Evolutionary conservation across 2,329 filamentous ascomycete species (phyloP), one percentile per base, ranked within the genome.

Genomic region (Ophiostoma tasmaniense): DNA sequence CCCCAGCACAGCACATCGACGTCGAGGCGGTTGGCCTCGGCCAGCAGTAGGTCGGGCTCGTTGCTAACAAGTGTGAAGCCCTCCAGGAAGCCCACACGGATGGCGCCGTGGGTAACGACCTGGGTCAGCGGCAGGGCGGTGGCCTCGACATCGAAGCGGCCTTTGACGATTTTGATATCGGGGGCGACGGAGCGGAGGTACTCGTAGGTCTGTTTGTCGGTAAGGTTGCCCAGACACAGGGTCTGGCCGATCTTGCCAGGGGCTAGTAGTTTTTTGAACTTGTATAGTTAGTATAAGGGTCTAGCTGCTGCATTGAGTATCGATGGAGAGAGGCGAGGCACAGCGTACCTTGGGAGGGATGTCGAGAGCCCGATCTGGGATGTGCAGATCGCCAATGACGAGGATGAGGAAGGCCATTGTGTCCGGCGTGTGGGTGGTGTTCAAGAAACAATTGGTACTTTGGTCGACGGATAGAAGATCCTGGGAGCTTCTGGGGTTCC

Each of bases 381-480:
- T 96, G 82, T 96, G 93, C 68, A 97, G 87, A 82, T 97, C 93
- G 78, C 92, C 92, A 74, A 97, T 92, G 77, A 95, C 92, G 77
- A 97, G 87, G 77, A 96, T 93, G 74, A 97, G 85, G 80, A 94
- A 92, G 73, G 92, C 92, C 82, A 94, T 92, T 83, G 87, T 90
- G 75, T 6, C 13, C 11, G 28, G 28, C 10, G 28, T 20, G 55
- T 33, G 20, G 5, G 8, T 28, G 28, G 13, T 3, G 55, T 33
- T 1, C 2, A 33, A 33, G 55, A 61, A 10, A n/a, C 3, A 33
- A 30, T 45, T 42, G 42, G 42, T 45, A 17, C 3, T n/a, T 45
- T 22, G 20, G 25, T 30, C 55, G 25, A 25, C 25, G 2, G 4
- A 22, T 25, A 11, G 13, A 10, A 25, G 50, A 55, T 55, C n/a